Evolutionary conservation across 2,329 filamentous ascomycete species (phyloP), one percentile per base, ranked within the genome.

Genomic region (Apiospora phragmitis): DNA sequence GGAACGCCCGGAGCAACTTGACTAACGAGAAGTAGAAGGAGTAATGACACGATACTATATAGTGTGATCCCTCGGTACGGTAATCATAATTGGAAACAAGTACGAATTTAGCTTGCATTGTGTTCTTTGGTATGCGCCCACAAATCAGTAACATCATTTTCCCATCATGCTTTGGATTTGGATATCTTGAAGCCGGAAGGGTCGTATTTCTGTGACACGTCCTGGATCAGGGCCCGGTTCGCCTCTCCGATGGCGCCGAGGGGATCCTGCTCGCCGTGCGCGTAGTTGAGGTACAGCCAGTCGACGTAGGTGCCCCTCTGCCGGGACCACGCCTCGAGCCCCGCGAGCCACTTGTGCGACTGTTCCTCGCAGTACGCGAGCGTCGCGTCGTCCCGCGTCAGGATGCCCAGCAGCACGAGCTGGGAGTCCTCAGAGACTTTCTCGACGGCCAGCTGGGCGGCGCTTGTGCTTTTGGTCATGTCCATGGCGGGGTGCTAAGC

Each of bases 271-370:
- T 77, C 77, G 67, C 77, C 76, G 4, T 77, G 74, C 69, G 76
- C 77, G 69, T 83, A 83, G 74, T 82, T 83, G 70, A 83, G 77
- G 71, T 81, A 81, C 70, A 80, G 77, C 74, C 80, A 82, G 0
- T 74, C 68, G 21, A 42, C 62, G 21, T 42, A 42, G 35, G 21
- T 42, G 35, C 8, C 35, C 62, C 3, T 32, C 21, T n/a, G 4
- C 21, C 21, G 62, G 35, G 35, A 9, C 18, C 59, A 41, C 21
- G 32, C 21, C 59, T 65, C 59, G 24, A 65, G 35, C 32, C 42
- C 35, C 32, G 4, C 32, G 11, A 42, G 21, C 35, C 62, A 65
- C 21, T 9, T 24, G 8, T 9, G 21, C 18, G 62, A 42, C 8
- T 65, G 62, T 8, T n/a, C 35, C 8, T 42, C 21, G 62, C 35